Evolutionary conservation across 2,329 filamentous ascomycete genomes (phyloP), one percentile per base, ranked within the genome.

Genomic region (Zymoseptoria ardabiliae): DNA sequence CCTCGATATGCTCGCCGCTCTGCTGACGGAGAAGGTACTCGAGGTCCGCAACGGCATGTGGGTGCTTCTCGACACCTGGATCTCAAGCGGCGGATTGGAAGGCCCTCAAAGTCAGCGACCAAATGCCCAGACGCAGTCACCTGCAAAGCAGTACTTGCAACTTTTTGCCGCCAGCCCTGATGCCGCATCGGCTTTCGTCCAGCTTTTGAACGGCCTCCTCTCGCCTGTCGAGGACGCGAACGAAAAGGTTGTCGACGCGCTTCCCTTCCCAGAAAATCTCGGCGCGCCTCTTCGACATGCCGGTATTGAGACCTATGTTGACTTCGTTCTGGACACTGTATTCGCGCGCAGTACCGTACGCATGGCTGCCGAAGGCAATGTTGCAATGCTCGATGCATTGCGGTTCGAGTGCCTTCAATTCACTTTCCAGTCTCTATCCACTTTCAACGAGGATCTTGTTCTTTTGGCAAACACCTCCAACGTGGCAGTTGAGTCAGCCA

Each of bases 371-470:
- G 77, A 80, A 57, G 89, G 90, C 62, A 77, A 84, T 54, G 77
- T 84, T 49, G 90, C 95, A 71, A 49, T 62, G 51, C 58, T 62
- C 28, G 57, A 67, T 53, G 80, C 93, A 8, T 77, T 97, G 57
- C 86, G 88, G 54, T 86, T 89, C 66, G 88, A 85, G 61, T 96
- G 92, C 71, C 80, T 99, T 22, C 85, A 91, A 45, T 96, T 99
- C 71, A 88, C 92, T 52, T 78, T 87, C 20, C 84, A 85, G 2
- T 94, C 91, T 69, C 77, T 99, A 21, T 81, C 82, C 8, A 92
- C 86, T 0, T 99, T 99, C 78, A 97, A 99, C 73, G 94, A 99
- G 72, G 88, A 97, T 67, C 82, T 97, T 10, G 88, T 97, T 49
- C 81, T 93, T 28, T 85, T 97, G 67, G 88, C 89, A 48, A 95